Conservation (phyloP, 257 asterid species). For the Solanum pinnatisectum region DNA sequence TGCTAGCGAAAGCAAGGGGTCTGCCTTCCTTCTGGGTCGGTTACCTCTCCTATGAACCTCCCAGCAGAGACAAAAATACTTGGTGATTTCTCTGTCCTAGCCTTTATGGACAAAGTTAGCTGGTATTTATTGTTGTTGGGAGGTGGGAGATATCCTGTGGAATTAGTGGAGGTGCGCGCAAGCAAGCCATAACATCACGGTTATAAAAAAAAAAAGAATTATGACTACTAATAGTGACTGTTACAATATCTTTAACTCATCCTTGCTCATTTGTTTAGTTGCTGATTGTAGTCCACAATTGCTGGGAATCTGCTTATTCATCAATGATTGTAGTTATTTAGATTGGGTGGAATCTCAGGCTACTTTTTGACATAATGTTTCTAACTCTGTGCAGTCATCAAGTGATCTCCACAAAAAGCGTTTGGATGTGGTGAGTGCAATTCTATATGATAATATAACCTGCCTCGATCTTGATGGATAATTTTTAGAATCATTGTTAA, state of each 20-base stretch:
- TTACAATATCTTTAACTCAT: neutral
- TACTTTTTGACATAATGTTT: conserved; percentile 9
- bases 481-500: neutral
- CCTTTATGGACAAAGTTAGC: neutral
- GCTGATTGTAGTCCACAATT: neutral
- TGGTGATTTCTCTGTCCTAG: neutral
- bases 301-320: neutral
- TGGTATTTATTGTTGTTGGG: neutral
- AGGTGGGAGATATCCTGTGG: neutral
- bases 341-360: neutral
- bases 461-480: neutral
- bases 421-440: conserved; percentile 57
- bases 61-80: neutral
- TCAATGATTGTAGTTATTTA: neutral
- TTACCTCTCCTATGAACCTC: neutral
- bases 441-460: neutral
- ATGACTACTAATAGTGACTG: neutral
- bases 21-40: too few relatives aligned
- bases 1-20: too few relatives aligned
- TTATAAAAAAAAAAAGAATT: neutral
- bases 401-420: conserved; percentile 77
- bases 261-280: neutral
- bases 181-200: neutral
- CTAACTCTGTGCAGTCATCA: conserved; percentile 49
- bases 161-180: neutral